These are phyloP conservation scores for Chlamydomonas sp. DNA, from an alignment of 139 green algal species.

Conservation along the genomic window DNA sequence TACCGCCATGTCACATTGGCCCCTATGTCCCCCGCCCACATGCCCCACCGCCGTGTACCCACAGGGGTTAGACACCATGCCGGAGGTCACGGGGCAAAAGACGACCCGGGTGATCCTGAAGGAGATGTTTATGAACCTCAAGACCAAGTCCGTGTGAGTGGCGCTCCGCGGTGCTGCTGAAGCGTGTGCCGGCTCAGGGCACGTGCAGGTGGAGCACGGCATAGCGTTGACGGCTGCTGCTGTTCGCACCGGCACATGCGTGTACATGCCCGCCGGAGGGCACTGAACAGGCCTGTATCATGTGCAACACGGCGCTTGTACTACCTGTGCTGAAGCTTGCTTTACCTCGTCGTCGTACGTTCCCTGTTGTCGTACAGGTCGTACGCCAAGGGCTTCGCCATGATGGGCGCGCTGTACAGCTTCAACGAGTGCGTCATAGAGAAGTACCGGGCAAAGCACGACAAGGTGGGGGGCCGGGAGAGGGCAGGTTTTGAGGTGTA, in stretches of 20 bases:
- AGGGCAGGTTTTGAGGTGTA: too few species aligned
- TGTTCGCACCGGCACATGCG: neutral
- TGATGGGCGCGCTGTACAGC: slow-evolving; percentile 91
- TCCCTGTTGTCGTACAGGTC: slow-evolving; percentile 56
- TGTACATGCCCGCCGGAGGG: too few species aligned
- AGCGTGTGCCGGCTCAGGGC: neutral
- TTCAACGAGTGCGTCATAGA: slow-evolving; percentile 96
- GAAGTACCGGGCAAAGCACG: slow-evolving; percentile 90
- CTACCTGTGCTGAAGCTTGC: neutral
- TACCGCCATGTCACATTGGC: neutral
- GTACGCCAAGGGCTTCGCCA: slow-evolving; percentile 93
- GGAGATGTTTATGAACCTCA: slow-evolving; percentile 64
- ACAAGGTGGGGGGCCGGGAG: slow-evolving; percentile 52
- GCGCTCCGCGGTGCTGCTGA: neutral
- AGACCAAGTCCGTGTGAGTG: slow-evolving; percentile 61
- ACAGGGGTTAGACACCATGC: slow-evolving; percentile 47
- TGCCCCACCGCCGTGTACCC: neutral
- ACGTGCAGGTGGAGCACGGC: neutral
- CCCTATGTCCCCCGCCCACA: neutral
- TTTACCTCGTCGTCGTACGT: neutral
- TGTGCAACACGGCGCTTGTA: neutral
- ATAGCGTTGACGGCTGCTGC: neutral
- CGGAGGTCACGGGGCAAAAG: slow-evolving; percentile 29
- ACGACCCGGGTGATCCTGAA: slow-evolving; percentile 56
- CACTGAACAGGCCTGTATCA: neutral